Evolutionary conservation across 768 basidiomycete genomes (phyloP), one percentile per base, ranked within the genome.

Genomic region (Suillus americanus): DNA sequence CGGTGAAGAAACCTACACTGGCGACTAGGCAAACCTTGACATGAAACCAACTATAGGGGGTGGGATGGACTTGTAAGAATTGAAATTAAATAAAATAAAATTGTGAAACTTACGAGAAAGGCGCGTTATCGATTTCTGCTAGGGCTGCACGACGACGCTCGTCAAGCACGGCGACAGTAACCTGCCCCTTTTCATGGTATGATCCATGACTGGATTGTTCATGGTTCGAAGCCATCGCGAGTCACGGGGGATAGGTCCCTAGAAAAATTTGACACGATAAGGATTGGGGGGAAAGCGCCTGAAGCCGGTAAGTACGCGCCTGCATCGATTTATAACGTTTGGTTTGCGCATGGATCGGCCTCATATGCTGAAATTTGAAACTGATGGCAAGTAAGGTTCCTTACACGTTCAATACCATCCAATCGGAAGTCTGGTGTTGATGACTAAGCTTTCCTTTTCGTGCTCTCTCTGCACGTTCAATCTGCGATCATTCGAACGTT

Each of bases 1-100:
- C 94, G 55, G 94, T 94, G 82, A 95, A 96, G 83, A 96, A 95
- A 33, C 94, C 94, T 9, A 90, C 90, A 69, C 94, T 92, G 3
- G 92, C 80, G 12, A 85, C 85, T 63, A 86, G 68, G 70, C 85
- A 86, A 66, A 89, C 83, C 76, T 93, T 94, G 64, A 89, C 87
- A 70, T 95, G 94, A 80, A 94, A 95, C 88, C 89, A 91, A 8
- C 90, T 91, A 63, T n/a, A n/a, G 20, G 2, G 48, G 53, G 66
- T 38, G 63, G 45, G 64, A 60, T 50, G 23, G 56, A 53, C 12
- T 63, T 60, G 60, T 38, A 2, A 63, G 12, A 20, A 38, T 3
- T 20, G 0, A 13, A 13, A 13, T 38, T 13, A 4, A 14, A 3
- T 46, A 38, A 48, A 13, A 55, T 40, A 14, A 25, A 14, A 25